These are phyloP conservation scores for Aspergillus sp. DNA, from an alignment of 2,329 filamentous ascomycete species.

Conservation along the genomic window DNA sequence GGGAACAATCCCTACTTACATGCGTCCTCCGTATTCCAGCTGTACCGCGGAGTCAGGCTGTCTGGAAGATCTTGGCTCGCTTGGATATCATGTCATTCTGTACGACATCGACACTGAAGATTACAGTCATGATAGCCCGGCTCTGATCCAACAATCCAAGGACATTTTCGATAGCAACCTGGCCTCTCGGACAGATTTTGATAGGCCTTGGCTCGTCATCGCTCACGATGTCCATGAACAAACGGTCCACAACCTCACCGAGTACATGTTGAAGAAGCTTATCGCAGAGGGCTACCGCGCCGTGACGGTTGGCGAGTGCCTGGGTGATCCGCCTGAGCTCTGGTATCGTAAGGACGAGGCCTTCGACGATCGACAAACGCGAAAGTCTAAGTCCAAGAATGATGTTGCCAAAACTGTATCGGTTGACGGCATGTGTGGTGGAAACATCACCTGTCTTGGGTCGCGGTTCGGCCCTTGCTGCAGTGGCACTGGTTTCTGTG, in stretches of 20 bases:
- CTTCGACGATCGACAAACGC: constrained; percentile 20
- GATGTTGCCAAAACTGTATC: constrained; percentile 24
- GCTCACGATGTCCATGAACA: constrained; percentile 47
- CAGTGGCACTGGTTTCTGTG: constrained; percentile 30
- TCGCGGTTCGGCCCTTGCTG: constrained; percentile 40
- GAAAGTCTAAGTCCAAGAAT: constrained; percentile 17
- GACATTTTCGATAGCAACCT: constrained; percentile 42
- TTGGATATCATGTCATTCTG: constrained; percentile 54
- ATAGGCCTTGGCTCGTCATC: constrained; percentile 44
- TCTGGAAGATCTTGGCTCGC: constrained; percentile 43
- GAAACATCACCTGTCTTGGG: constrained; percentile 36
- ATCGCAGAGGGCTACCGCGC: constrained; percentile 36
- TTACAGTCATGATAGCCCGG: constrained; percentile 43
- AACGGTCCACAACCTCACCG: constrained; percentile 45
- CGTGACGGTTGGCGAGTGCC: constrained; percentile 48
- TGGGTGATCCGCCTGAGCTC: constrained; percentile 39
- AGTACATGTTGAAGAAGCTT: constrained; percentile 41
- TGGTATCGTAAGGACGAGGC: constrained; percentile 45
- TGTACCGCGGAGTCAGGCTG: constrained; percentile 42
- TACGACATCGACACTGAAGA: constrained; percentile 53
- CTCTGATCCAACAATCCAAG: constrained; percentile 42
- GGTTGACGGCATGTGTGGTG: constrained; percentile 38
- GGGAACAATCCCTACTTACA: constrained; percentile 54
- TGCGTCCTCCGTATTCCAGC: constrained; percentile 54
- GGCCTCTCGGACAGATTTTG: constrained; percentile 24